Percentiles rank a stretch among this genome's conserved stretches.
Conservation (phyloP, 176 grass and related monocot genomes). For the Typha latifolia region DNA sequence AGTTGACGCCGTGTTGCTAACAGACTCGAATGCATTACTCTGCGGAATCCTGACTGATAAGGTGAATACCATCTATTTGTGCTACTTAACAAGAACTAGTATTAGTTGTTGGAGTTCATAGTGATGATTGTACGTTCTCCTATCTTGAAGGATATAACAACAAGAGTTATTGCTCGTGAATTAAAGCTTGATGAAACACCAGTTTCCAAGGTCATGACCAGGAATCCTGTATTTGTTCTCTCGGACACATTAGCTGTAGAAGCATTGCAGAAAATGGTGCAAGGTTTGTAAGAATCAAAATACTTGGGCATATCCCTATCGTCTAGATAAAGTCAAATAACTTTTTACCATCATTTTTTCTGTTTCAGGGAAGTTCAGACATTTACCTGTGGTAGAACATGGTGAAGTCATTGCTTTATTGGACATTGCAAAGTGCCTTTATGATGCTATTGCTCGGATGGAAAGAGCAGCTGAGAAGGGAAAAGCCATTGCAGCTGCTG, state of each 20-base stretch:
- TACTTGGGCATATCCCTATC: not conserved
- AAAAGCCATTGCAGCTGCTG: conserved; percentile 88
- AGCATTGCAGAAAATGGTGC: conserved; percentile 98
- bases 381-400: conserved; percentile 90
- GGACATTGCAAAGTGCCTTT: conserved; percentile 97
- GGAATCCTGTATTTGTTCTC: conserved; percentile 86
- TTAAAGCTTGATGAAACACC: conserved; percentile 92
- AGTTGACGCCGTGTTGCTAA: conserved; percentile 78
- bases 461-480: conserved; percentile 99
- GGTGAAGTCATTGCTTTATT: conserved; percentile 92
- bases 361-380: conserved; percentile 89
- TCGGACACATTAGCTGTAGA: conserved; percentile 82
- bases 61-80: conserved; percentile 30
- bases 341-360: not conserved
- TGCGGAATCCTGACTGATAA: conserved; percentile 97
- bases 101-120: not conserved
- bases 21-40: conserved; percentile 82
- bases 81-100: not conserved
- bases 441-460: conserved; percentile 96
- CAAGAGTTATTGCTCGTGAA: conserved; percentile 78
- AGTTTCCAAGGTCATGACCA: conserved; percentile 90
- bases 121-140: not conserved
- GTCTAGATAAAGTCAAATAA: not conserved
- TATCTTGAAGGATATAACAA: conserved; percentile 57
- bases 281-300: conserved; percentile 36